Conservation (phyloP, 768 basidiomycete genomes). For the Phylloporus sp. region DNA sequence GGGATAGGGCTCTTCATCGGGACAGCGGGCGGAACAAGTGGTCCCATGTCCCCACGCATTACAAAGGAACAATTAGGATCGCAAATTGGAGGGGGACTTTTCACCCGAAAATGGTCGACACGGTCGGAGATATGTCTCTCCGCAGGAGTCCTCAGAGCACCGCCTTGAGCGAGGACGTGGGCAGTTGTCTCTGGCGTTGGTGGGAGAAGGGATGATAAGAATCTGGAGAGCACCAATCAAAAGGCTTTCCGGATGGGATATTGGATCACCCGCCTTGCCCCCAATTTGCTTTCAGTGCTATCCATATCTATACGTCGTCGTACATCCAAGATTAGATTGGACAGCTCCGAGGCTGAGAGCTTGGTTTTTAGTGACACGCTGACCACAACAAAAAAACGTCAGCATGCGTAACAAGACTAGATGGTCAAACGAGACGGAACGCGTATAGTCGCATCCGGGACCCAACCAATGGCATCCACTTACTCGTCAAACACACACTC, state of each 20-base stretch:
- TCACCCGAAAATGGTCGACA: not conserved
- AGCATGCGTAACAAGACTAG: constrained; percentile 1
- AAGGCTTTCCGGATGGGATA: not conserved
- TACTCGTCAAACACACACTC: constrained; percentile 84
- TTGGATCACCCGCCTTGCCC: constrained; percentile 12
- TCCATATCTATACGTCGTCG: constrained; percentile 74
- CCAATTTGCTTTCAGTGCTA: constrained; percentile 33
- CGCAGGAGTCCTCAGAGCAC: constrained; percentile 27
- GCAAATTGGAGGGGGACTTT: not conserved
- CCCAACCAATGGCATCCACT: constrained; percentile 26
- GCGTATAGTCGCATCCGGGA: not conserved
- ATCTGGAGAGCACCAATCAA: constrained; percentile 29
- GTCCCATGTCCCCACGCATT: not conserved
- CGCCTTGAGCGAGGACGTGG: constrained; percentile 66
- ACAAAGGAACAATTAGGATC: not conserved
- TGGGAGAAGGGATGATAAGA: constrained; percentile 71
- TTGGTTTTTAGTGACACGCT: constrained; percentile 85
- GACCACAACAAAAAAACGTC: constrained; percentile 3
- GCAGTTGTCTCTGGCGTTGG: constrained; percentile 67
- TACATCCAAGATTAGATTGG: constrained; percentile 66
- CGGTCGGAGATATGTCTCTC: not conserved
- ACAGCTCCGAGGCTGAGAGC: constrained; percentile 65
- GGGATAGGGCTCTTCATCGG: constrained; percentile 12
- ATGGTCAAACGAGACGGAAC: not conserved
- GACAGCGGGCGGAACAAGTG: not conserved